A percentile compares a stretch with the other conserved stretches of the same genome.
Evolutionary conservation across 2,329 filamentous ascomycete genomes (phyloP).

Genomic region (Fusarium austroafricanum): DNA sequence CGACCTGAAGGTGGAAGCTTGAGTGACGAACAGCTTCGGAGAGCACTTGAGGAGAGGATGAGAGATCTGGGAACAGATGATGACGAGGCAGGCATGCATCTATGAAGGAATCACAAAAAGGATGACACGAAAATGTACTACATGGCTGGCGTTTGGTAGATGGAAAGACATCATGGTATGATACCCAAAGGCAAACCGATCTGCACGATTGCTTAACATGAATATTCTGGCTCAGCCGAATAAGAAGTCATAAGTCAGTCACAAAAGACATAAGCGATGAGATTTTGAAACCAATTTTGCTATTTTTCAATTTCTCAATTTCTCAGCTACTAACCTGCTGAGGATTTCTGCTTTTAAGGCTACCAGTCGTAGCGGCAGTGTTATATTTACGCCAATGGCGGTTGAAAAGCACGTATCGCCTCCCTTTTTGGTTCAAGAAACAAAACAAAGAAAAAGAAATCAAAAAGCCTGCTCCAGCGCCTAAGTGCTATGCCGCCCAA

Average conservation of each 20-base stretch:
- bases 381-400: slow-evolving; percentile 27
- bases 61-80: slow-evolving; percentile 57
- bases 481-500: slow-evolving; percentile 45
- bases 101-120: slow-evolving; percentile 53
- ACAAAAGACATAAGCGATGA: not conserved
- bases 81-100: slow-evolving; percentile 70
- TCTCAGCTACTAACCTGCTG: slow-evolving; percentile 35
- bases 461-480: slow-evolving; percentile 37
- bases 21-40: slow-evolving; percentile 69
- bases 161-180: slow-evolving; percentile 29
- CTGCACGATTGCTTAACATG: not conserved
- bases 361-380: slow-evolving; percentile 22
- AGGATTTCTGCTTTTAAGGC: slow-evolving; percentile 17
- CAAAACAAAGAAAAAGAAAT: slow-evolving; percentile 32
- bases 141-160: slow-evolving; percentile 44
- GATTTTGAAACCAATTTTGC: slow-evolving; percentile 36
- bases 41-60: slow-evolving; percentile 67
- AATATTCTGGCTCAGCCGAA: not conserved
- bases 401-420: slow-evolving; percentile 30
- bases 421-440: slow-evolving; percentile 22
- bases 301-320: slow-evolving; percentile 41
- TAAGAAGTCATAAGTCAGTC: not conserved
- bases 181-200: slow-evolving; percentile 38
- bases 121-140: slow-evolving; percentile 12
- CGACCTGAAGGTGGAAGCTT: slow-evolving; percentile 59